phyloP scores from a whole-genome alignment of 2,329 filamentous ascomycete species.

The Arachnopeziza araneosa region DNA sequence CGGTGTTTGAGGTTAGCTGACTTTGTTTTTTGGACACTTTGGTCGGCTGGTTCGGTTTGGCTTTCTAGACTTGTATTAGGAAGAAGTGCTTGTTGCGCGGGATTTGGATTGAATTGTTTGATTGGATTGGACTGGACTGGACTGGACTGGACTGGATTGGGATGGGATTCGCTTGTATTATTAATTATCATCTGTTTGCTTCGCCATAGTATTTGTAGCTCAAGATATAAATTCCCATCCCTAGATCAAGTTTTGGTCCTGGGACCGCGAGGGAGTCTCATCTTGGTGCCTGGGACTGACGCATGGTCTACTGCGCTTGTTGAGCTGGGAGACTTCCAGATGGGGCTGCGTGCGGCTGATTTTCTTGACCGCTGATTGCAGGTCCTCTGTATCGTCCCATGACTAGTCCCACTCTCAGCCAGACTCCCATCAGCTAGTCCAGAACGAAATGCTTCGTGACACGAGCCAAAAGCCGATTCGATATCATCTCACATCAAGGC shows the following conservation, averaged over 20 bases:
- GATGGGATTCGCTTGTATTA: neutral
- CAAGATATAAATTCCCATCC: neutral
- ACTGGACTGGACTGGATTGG: too few relatives aligned
- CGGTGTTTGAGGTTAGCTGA: neutral
- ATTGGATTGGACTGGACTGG: too few relatives aligned
- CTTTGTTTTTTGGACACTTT: neutral
- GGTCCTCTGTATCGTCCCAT: too few relatives aligned
- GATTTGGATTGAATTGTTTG: too few relatives aligned
- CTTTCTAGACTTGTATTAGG: slow-evolving; percentile 3
- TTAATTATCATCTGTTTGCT: neutral
- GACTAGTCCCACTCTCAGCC: too few relatives aligned
- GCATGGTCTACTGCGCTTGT: neutral
- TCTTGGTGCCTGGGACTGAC: neutral
- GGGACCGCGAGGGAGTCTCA: too few relatives aligned
- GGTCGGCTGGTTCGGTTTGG: too few relatives aligned
- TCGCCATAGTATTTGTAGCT: neutral
- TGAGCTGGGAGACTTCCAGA: neutral
- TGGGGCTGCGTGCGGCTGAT: neutral
- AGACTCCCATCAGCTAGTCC: too few relatives aligned
- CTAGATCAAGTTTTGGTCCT: neutral
- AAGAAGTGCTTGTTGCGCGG: neutral
- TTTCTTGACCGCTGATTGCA: neutral
- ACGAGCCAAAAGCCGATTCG: too few relatives aligned
- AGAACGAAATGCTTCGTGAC: too few relatives aligned
- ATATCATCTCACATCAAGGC: too few relatives aligned